Evolutionary conservation across 2,329 filamentous ascomycete species (phyloP).

Genomic region (Seiridium cupressi): DNA sequence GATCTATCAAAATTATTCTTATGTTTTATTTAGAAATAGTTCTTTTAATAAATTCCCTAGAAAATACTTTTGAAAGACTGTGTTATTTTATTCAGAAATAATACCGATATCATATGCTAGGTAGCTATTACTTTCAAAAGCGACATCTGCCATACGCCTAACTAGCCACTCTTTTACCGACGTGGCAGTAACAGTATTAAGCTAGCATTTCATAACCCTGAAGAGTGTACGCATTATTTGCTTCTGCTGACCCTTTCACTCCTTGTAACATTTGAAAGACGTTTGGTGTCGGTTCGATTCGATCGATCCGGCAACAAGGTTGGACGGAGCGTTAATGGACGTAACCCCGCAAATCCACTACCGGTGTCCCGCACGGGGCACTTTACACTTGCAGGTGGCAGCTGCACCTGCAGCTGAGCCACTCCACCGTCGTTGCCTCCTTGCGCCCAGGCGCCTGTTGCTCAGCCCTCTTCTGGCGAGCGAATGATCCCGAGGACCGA

Average conservation of each 20-base stretch:
- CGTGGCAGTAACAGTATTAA: too few relatives aligned
- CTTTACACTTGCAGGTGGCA: neutral
- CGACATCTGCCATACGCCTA: too few relatives aligned
- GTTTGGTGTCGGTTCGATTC: neutral
- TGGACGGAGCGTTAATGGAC: neutral
- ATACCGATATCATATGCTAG: too few relatives aligned
- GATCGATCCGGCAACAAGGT: neutral
- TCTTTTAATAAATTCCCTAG: too few relatives aligned
- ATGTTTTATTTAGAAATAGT: too few relatives aligned
- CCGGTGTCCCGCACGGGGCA: neutral
- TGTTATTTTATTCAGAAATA: too few relatives aligned
- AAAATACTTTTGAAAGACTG: too few relatives aligned
- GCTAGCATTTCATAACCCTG: too few relatives aligned
- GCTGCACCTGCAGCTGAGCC: neutral
- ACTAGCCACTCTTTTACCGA: too few relatives aligned
- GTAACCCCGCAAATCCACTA: neutral
- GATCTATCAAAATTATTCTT: too few relatives aligned
- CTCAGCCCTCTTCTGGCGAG: neutral
- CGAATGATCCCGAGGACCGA: neutral
- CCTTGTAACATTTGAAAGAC: neutral
- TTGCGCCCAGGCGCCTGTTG: neutral
- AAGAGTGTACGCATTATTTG: too few relatives aligned
- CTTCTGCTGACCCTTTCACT: neutral
- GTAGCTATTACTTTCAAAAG: too few relatives aligned
- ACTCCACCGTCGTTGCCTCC: constrained; percentile 1